These are phyloP conservation scores for Discostella stelligeroides DNA, from an alignment of 108 stramenopile species.

Conservation along the genomic window DNA sequence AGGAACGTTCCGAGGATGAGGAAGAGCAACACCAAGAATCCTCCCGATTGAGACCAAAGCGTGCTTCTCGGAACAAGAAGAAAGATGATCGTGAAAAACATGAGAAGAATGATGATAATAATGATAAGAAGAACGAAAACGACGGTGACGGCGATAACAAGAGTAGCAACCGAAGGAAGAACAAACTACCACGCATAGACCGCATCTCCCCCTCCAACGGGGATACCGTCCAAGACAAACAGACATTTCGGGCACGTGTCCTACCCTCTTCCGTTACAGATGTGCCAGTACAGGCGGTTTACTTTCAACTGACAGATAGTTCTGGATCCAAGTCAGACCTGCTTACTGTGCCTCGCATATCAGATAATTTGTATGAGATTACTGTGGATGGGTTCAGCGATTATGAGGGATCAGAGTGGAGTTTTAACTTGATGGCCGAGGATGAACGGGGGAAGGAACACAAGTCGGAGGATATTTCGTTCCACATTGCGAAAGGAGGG, in stretches of 20 bases:
- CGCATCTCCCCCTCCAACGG: neutral
- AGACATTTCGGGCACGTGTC: constrained; percentile 11
- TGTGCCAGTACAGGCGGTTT: neutral
- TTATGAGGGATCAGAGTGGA: constrained; percentile 26
- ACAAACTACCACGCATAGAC: neutral
- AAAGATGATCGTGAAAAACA: neutral
- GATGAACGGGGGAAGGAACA: constrained; percentile 25
- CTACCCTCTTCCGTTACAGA: neutral
- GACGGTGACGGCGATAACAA: neutral
- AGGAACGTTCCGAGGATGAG: neutral
- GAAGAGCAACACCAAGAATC: neutral
- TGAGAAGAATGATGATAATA: neutral
- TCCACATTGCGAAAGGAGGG: constrained; percentile 1
- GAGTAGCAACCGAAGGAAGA: neutral
- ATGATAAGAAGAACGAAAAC: neutral
- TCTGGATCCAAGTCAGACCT: constrained; percentile 10
- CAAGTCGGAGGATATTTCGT: constrained; percentile 17
- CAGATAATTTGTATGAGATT: constrained; percentile 26
- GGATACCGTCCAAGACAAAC: neutral
- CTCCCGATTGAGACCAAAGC: neutral
- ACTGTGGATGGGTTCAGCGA: constrained; percentile 37
- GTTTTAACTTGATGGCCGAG: constrained; percentile 17
- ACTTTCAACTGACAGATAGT: constrained; percentile 22
- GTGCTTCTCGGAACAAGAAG: neutral
- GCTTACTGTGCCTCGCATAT: constrained; percentile 12